Evolutionary conservation across 2,329 filamentous ascomycete species (phyloP).

Genomic region (Hypoxylon sp.): DNA sequence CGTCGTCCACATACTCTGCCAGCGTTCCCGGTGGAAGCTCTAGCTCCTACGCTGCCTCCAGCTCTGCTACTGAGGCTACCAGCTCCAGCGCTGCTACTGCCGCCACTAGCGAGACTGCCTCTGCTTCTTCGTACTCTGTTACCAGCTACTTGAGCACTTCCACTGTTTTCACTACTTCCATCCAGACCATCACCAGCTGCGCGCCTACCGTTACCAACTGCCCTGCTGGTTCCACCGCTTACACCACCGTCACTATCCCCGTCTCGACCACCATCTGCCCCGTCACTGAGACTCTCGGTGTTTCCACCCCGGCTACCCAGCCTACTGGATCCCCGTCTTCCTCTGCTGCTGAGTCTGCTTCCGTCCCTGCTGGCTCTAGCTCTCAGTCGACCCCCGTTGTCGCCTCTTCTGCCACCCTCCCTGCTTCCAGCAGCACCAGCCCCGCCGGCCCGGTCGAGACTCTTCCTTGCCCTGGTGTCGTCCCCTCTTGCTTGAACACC

Average conservation of each 20-base stretch:
- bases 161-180: constrained; percentile 66
- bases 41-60: constrained; percentile 36
- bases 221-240: constrained; percentile 59
- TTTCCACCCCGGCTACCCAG: constrained; percentile 51
- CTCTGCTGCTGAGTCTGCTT: constrained; percentile 38
- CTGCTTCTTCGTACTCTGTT: constrained; percentile 48
- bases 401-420: constrained; percentile 28
- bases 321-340: constrained; percentile 9
- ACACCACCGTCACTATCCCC: constrained; percentile 69
- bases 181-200: constrained; percentile 68
- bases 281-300: constrained; percentile 67
- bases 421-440: constrained; percentile 44
- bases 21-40: constrained; percentile 27
- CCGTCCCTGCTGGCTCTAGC: constrained; percentile 30
- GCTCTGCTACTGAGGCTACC: constrained; percentile 23
- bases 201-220: constrained; percentile 67
- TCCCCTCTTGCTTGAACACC: constrained; percentile 92
- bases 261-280: constrained; percentile 74
- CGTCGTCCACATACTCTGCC: constrained; percentile 9
- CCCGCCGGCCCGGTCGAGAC: constrained; percentile 60
- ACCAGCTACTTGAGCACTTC: constrained; percentile 63
- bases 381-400: constrained; percentile 24
- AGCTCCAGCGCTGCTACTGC: constrained; percentile 30
- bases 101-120: constrained; percentile 44
- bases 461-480: constrained; percentile 75